Percentiles rank a stretch among this genome's conserved stretches.
Evolutionary conservation across 2,329 filamentous ascomycete genomes (phyloP).

Genomic region (Annulohypoxylon truncatum): DNA sequence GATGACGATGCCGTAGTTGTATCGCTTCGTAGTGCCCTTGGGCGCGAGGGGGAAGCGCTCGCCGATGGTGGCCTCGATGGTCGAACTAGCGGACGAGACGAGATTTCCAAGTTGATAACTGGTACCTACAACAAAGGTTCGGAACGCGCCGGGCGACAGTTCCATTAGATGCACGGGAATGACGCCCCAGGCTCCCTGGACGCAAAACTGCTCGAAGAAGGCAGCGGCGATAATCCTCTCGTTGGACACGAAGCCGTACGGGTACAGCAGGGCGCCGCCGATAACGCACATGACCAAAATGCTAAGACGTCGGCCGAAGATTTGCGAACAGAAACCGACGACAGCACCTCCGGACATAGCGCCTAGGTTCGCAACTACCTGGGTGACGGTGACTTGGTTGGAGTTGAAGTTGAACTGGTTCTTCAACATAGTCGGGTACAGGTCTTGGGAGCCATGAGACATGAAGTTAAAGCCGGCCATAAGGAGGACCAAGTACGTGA

Average conservation of each 20-base stretch:
- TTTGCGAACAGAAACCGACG: slow-evolving; percentile 75
- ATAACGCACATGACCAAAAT: slow-evolving; percentile 73
- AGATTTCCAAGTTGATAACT: slow-evolving; percentile 84
- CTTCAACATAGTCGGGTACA: slow-evolving; percentile 70
- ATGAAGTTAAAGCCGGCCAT: slow-evolving; percentile 96
- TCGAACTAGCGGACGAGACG: slow-evolving; percentile 74
- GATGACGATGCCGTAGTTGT: slow-evolving; percentile 85
- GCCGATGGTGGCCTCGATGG: slow-evolving; percentile 80
- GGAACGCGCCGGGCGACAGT: slow-evolving; percentile 76
- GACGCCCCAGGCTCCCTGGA: slow-evolving; percentile 81
- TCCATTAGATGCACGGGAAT: slow-evolving; percentile 85
- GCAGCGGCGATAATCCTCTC: slow-evolving; percentile 78
- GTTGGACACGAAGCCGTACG: slow-evolving; percentile 77
- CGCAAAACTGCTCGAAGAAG: slow-evolving; percentile 86
- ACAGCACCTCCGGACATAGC: slow-evolving; percentile 75
- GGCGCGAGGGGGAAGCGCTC: slow-evolving; percentile 77
- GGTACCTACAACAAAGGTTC: slow-evolving; percentile 80
- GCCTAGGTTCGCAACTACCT: slow-evolving; percentile 78
- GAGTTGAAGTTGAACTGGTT: slow-evolving; percentile 65
- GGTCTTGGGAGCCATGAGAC: slow-evolving; percentile 78
- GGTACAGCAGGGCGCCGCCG: slow-evolving; percentile 83
- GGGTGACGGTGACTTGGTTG: slow-evolving; percentile 73
- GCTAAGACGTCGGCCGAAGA: slow-evolving; percentile 74
- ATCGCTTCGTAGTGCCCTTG: slow-evolving; percentile 63
- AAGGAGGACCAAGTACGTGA: slow-evolving; percentile 84